Percentiles rank a stretch among this genome's conserved stretches.
These are phyloP conservation scores for Salix exigua DNA, from an alignment of 345 rosid genomes.

Conservation along the genomic window DNA sequence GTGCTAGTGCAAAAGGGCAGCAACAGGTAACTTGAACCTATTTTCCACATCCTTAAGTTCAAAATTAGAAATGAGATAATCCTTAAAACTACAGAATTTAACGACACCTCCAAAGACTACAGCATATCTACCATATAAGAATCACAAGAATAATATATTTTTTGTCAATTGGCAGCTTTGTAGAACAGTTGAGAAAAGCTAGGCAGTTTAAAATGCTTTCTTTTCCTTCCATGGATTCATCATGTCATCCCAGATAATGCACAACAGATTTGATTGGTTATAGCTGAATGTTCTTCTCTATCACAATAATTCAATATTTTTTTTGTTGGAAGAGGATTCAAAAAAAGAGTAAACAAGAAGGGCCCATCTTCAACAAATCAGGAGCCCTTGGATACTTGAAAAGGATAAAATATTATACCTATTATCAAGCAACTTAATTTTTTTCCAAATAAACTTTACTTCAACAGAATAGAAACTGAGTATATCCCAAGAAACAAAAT, in stretches of 20 bases:
- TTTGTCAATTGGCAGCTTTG: neutral
- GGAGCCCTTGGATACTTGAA: neutral
- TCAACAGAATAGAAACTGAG: neutral
- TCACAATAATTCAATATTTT: neutral
- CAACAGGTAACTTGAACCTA: constrained; percentile 12
- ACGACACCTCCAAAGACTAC: neutral
- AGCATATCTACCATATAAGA: neutral
- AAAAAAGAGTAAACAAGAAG: neutral
- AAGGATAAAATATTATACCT: neutral
- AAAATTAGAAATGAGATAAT: neutral
- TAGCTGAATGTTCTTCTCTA: neutral
- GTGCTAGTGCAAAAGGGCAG: constrained; percentile 9
- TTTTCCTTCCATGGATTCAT: neutral
- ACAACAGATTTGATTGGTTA: neutral
- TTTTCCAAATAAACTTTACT: neutral
- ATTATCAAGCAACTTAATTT: neutral
- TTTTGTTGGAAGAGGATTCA: neutral
- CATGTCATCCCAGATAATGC: neutral
- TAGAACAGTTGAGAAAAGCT: neutral
- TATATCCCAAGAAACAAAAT: neutral
- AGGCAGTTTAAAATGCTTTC: neutral
- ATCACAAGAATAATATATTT: neutral
- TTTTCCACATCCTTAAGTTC: neutral
- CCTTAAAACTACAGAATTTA: neutral
- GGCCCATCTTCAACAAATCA: neutral